Evolutionary conservation across 148 eudicot genomes (phyloP).

Genomic region (Salicornia ramosissima): DNA sequence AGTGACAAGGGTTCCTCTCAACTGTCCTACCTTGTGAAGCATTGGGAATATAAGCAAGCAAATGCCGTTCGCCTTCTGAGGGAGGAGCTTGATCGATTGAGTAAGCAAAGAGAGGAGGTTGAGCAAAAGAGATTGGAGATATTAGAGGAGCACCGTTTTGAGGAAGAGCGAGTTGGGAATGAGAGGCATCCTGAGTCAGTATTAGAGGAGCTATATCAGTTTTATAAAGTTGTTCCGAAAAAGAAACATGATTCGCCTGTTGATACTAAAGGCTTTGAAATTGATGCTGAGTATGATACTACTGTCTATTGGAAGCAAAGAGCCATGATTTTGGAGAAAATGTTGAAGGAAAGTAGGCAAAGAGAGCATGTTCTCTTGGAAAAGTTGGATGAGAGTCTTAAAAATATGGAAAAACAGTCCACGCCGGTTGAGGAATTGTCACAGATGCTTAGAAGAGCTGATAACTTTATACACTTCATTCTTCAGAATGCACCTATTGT

Average conservation of each 20-base stretch:
- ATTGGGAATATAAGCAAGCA: constrained; percentile 82
- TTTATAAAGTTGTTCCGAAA: constrained; percentile 47
- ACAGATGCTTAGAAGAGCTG: constrained; percentile 74
- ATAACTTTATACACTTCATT: constrained; percentile 82
- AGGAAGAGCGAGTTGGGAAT: constrained; percentile 41
- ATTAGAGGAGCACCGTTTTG: constrained; percentile 73
- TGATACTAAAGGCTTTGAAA: constrained; percentile 40
- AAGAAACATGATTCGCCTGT: constrained; percentile 40
- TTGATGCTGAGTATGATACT: constrained; percentile 70
- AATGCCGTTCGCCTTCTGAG: constrained; percentile 69
- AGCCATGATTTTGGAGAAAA: constrained; percentile 47
- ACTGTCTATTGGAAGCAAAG: constrained; percentile 72
- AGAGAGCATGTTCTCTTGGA: constrained; percentile 60
- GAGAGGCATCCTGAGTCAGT: constrained; percentile 59
- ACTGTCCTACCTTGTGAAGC: constrained; percentile 52
- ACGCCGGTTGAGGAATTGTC: constrained; percentile 83
- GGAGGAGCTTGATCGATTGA: constrained; percentile 68
- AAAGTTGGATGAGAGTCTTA: constrained; percentile 63
- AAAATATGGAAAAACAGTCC: constrained; percentile 72
- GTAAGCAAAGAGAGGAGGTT: constrained; percentile 65
- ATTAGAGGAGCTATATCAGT: constrained; percentile 51
- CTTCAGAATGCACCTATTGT: constrained; percentile 94
- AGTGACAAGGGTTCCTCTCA: constrained; percentile 80
- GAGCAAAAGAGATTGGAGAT: constrained; percentile 78
- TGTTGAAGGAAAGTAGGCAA: constrained; percentile 60